Evolutionary conservation across 2,329 filamentous ascomycete species (phyloP).

Genomic region (Pseudocercospora macadamiae): DNA sequence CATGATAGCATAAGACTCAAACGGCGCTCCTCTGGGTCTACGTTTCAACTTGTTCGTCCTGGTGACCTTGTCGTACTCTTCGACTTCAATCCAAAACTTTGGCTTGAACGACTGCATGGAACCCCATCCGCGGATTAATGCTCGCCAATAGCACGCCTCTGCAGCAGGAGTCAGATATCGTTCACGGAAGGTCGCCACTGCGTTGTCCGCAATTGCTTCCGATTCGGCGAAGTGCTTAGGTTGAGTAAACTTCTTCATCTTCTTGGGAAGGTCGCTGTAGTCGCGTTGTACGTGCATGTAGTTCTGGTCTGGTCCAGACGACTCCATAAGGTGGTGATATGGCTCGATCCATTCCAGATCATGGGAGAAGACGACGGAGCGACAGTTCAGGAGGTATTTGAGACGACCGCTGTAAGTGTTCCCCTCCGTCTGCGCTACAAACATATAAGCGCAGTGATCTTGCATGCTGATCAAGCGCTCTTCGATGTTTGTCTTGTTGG

Average conservation of each 20-base stretch:
- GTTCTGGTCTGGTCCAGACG: constrained; percentile 35
- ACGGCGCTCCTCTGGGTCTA: constrained; percentile 32
- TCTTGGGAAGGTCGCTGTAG: constrained; percentile 34
- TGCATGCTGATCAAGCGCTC: constrained; percentile 28
- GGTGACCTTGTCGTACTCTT: constrained; percentile 23
- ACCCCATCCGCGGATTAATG: constrained; percentile 48
- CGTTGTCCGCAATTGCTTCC: constrained; percentile 33
- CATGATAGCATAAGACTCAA: constrained; percentile 38
- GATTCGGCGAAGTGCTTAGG: constrained; percentile 28
- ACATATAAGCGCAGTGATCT: constrained; percentile 35
- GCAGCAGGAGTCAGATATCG: constrained; percentile 35
- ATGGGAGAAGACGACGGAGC: constrained; percentile 35
- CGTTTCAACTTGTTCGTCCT: constrained; percentile 26
- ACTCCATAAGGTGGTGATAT: constrained; percentile 34
- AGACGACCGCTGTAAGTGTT: constrained; percentile 36
- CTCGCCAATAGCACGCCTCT: constrained; percentile 38
- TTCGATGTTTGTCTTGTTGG: constrained; percentile 27
- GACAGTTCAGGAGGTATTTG: constrained; percentile 39
- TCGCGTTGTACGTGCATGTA: constrained; percentile 33
- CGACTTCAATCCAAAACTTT: constrained; percentile 27
- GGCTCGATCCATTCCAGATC: constrained; percentile 34
- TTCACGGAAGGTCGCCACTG: constrained; percentile 29
- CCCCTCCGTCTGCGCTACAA: constrained; percentile 37
- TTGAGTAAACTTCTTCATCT: constrained; percentile 25
- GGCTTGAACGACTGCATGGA: constrained; percentile 41